Percentiles rank a stretch among this genome's conserved stretches.
These are phyloP conservation scores for Penicillium soppii DNA, from an alignment of 495 filamentous ascomycete genomes.

Conservation along the genomic window DNA sequence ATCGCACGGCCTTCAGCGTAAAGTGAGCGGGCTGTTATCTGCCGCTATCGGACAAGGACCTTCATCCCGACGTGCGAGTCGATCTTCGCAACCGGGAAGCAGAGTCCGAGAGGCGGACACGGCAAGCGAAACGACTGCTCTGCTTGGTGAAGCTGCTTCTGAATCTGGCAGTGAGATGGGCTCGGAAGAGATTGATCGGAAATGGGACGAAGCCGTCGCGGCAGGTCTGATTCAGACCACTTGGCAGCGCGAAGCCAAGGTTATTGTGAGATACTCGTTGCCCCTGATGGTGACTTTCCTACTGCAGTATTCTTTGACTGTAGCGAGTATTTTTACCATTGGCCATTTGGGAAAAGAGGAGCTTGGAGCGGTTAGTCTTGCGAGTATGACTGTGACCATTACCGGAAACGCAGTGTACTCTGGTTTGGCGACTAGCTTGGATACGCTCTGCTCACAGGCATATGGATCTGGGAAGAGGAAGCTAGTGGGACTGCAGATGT, in stretches of 20 bases:
- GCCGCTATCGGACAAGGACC: conserved; percentile 12
- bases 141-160: conserved; percentile 36
- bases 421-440: conserved; percentile 69
- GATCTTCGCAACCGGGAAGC: conserved; percentile 14
- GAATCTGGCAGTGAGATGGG: conserved; percentile 29
- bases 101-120: conserved; percentile 11
- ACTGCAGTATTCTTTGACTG: conserved; percentile 71
- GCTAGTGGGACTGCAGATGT: conserved; percentile 69
- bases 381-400: conserved; percentile 71
- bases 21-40: conserved; percentile 28
- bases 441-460: conserved; percentile 75
- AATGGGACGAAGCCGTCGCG: conserved; percentile 79
- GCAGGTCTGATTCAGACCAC: conserved; percentile 76
- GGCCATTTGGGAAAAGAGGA: conserved; percentile 65
- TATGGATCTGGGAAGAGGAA: conserved; percentile 70
- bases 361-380: conserved; percentile 63
- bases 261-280: conserved; percentile 60
- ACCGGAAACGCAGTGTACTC: conserved; percentile 72
- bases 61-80: conserved; percentile 12
- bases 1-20: conserved; percentile 25
- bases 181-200: conserved; percentile 47
- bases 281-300: conserved; percentile 71
- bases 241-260: conserved; percentile 77
- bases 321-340: conserved; percentile 67
- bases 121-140: conserved; percentile 49